Evolutionary conservation across 257 asterid species (phyloP).

Genomic region (Schizonepeta tenuifolia): DNA sequence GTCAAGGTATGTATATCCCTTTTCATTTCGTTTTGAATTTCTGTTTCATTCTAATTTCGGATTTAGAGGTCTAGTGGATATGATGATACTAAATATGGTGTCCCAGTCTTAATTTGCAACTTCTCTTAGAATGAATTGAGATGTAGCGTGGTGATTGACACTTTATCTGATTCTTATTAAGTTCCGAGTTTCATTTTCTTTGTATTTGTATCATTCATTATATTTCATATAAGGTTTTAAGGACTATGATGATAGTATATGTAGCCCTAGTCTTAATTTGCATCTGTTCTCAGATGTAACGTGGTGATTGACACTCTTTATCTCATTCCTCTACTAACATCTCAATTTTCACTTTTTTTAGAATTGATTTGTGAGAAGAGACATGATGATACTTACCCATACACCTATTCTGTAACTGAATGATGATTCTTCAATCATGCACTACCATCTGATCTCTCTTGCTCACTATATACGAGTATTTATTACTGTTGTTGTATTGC

Average conservation of each 20-base stretch:
- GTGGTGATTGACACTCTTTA: slow-evolving; percentile 52
- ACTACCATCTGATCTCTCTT: slow-evolving; percentile 87
- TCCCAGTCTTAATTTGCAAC: slow-evolving; percentile 55
- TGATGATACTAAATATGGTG: slow-evolving; percentile 49
- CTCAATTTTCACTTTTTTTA: neutral
- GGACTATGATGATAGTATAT: slow-evolving; percentile 45
- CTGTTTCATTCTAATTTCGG: neutral
- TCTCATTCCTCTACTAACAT: slow-evolving; percentile 40
- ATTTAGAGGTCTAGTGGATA: neutral
- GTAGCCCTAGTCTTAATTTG: slow-evolving; percentile 59
- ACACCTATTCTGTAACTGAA: slow-evolving; percentile 57
- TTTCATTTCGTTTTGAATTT: neutral
- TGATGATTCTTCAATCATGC: slow-evolving; percentile 71
- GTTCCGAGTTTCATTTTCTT: neutral
- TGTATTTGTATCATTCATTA: too few relatives aligned
- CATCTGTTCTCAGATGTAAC: slow-evolving; percentile 39
- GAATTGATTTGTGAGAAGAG: slow-evolving; percentile 9
- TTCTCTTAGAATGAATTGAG: too few relatives aligned
- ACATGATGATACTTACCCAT: slow-evolving; percentile 58
- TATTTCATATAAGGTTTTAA: neutral
- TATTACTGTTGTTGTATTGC: neutral
- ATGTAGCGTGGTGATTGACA: slow-evolving; percentile 57
- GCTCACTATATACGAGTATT: too few relatives aligned
- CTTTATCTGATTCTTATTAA: slow-evolving; percentile 40
- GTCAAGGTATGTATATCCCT: slow-evolving; percentile 54